Evolutionary conservation across 2,329 filamentous ascomycete species (phyloP).

Genomic region (Canariomyces notabilis): DNA sequence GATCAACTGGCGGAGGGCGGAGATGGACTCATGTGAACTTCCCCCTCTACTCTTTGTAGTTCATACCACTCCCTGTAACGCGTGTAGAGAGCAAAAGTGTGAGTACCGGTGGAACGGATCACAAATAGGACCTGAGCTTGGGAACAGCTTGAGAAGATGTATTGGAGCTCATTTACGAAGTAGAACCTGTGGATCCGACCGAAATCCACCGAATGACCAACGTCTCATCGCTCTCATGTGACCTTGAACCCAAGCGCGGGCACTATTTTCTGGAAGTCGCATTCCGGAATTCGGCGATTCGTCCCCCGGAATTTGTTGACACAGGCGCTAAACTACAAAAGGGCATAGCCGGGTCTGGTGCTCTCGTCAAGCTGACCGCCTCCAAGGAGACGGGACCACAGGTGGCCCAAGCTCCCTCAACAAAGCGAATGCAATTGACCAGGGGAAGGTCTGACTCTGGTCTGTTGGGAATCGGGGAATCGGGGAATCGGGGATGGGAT

Average conservation of each 20-base stretch:
- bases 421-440: conserved; percentile 19
- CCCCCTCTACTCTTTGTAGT: too few species aligned
- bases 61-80: too few species aligned
- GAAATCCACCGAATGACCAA: background rate
- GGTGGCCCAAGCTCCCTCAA: conserved; percentile 26
- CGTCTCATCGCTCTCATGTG: background rate
- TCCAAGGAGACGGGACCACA: conserved; percentile 15
- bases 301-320: conserved; percentile 22
- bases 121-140: too few species aligned
- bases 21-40: too few species aligned
- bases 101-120: too few species aligned
- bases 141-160: too few species aligned
- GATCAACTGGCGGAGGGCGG: too few species aligned
- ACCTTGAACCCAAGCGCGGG: background rate
- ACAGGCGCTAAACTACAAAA: conserved; percentile 15
- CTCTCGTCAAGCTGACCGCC: conserved; percentile 23
- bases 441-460: conserved; percentile 7
- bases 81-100: too few species aligned
- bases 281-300: background rate
- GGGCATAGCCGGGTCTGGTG: conserved; percentile 4
- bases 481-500: conserved; percentile 3
- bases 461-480: conserved; percentile 15
- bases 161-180: too few species aligned
- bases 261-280: background rate
- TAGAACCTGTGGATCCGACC: too few species aligned